Percentiles rank a stretch among this genome's conserved stretches.
phyloP scores from a whole-genome alignment of 257 asterid genomes.

The Solanum etuberosum region DNA sequence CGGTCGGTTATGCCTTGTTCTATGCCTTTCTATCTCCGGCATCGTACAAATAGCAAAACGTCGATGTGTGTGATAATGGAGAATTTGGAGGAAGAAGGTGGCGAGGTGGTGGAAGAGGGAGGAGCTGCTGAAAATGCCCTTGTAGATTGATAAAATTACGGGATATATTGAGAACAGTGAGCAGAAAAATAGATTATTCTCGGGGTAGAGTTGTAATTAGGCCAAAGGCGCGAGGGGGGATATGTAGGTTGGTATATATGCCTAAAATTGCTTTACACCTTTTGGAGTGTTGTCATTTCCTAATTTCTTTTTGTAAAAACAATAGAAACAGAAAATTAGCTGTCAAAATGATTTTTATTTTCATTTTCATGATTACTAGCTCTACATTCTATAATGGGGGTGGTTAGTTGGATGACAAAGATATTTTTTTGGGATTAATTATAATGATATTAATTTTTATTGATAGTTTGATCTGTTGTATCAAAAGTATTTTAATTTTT shows the following conservation, averaged over 20 bases:
- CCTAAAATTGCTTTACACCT: background rate
- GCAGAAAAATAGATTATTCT: background rate
- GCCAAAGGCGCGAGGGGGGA: background rate
- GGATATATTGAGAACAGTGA: background rate
- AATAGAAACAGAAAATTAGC: background rate
- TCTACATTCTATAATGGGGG: background rate
- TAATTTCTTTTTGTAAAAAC: background rate
- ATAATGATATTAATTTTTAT: no score
- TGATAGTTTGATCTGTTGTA: background rate
- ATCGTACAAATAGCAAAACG: background rate
- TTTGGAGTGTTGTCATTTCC: background rate
- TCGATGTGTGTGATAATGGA: background rate
- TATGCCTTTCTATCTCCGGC: slow-evolving; percentile 16
- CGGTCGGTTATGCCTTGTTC: slow-evolving; percentile 4
- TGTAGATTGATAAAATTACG: background rate
- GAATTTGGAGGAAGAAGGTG: background rate
- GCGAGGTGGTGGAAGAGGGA: background rate
- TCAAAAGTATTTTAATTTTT: no score
- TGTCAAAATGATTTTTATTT: background rate
- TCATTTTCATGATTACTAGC: background rate
- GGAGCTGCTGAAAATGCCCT: background rate
- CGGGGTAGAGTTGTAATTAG: background rate
- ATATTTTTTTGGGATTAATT: no score
- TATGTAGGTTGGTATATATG: background rate
- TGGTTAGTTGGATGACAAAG: background rate